These are phyloP conservation scores for Podaxis sp. DNA, from an alignment of 768 basidiomycete genomes.

Conservation along the genomic window DNA sequence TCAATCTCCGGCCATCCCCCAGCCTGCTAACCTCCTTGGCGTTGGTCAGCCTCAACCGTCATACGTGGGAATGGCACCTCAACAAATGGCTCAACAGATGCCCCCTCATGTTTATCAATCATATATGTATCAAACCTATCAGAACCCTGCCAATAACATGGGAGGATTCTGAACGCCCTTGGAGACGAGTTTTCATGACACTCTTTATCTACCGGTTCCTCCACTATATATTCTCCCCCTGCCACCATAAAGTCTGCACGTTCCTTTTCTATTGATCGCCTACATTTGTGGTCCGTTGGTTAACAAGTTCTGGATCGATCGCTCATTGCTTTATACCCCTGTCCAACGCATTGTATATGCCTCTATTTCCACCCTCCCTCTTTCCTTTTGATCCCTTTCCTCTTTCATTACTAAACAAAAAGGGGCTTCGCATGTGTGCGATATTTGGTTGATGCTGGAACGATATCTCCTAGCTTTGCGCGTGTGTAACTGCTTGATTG, in stretches of 20 bases:
- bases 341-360: conserved; percentile 28
- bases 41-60: conserved; percentile 68
- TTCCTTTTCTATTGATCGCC: conserved; percentile 22
- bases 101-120: conserved; percentile 73
- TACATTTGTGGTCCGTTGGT: conserved; percentile 34
- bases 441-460: conserved; percentile 36
- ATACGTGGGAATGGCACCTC: conserved; percentile 59
- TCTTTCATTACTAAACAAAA: conserved; percentile 20
- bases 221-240: conserved; percentile 24
- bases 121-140: conserved; percentile 85
- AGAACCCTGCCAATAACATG: conserved; percentile 57
- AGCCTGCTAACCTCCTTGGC: conserved; percentile 55
- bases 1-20: conserved; percentile 62
- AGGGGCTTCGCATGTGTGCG: conserved; percentile 22
- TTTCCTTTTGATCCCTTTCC: conserved; percentile 23
- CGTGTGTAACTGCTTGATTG: conserved; percentile 29
- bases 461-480: conserved; percentile 21
- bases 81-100: conserved; percentile 58
- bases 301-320: conserved; percentile 29
- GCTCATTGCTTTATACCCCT: conserved; percentile 16
- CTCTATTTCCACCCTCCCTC: conserved; percentile 29
- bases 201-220: conserved; percentile 26
- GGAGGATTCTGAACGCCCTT: conserved; percentile 58
- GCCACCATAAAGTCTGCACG: conserved; percentile 18
- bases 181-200: conserved; percentile 47